Percentiles rank a stretch among this genome's conserved stretches.
These are phyloP conservation scores for Solanum chiquidenum DNA, from an alignment of 257 asterid species.

Conservation along the genomic window DNA sequence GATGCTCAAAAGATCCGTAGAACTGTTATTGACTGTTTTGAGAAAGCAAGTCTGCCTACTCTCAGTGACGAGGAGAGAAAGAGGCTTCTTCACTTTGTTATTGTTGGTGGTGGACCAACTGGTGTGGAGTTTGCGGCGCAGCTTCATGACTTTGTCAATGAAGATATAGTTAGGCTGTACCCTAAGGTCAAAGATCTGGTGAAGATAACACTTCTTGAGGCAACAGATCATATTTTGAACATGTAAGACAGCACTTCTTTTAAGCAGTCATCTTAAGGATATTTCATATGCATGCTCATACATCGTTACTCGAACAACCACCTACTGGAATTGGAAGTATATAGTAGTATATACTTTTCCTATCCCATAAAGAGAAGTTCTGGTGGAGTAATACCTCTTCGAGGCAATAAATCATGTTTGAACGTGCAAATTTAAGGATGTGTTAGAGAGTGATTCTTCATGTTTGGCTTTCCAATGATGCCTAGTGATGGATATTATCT, in stretches of 20 bases:
- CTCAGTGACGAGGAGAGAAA: constrained; percentile 79
- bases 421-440: background rate
- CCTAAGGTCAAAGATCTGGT: constrained; percentile 65
- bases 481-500: background rate
- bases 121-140: constrained; percentile 86
- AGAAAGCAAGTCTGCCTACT: constrained; percentile 70
- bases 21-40: constrained; percentile 76
- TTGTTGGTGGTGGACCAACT: constrained; percentile 97
- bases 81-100: constrained; percentile 82
- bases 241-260: constrained; percentile 42
- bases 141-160: constrained; percentile 78
- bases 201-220: constrained; percentile 86
- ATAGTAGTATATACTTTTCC: background rate
- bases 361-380: background rate
- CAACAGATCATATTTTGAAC: constrained; percentile 80
- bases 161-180: constrained; percentile 70
- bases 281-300: background rate
- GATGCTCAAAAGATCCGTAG: constrained; percentile 97
- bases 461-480: background rate
- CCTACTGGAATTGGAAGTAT: background rate
- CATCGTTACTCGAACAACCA: background rate
- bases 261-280: background rate
- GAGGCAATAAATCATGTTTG: background rate
- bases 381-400: background rate
- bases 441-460: background rate